These are phyloP conservation scores for Zizania latifolia DNA, from an alignment of 176 grass and related monocot species.

Conservation along the genomic window DNA sequence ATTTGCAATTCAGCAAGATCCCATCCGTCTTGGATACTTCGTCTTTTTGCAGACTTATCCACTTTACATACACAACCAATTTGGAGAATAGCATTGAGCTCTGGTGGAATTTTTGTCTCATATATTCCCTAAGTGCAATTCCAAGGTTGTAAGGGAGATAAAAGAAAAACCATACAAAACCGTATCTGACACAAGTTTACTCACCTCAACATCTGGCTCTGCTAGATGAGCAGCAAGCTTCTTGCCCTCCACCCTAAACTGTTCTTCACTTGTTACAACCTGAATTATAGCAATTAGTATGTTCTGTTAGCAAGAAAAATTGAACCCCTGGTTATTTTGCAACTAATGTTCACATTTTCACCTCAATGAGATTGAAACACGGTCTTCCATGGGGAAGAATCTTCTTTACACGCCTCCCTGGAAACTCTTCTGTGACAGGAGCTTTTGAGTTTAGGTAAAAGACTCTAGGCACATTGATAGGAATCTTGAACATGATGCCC, in stretches of 20 bases:
- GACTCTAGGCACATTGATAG: constrained; percentile 64
- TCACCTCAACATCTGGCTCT: constrained; percentile 91
- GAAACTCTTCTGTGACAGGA: constrained; percentile 74
- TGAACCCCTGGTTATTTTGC: constrained; percentile 10
- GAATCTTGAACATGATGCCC: constrained; percentile 87
- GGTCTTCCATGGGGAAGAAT: constrained; percentile 93
- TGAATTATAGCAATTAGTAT: constrained; percentile 34
- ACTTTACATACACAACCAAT: constrained; percentile 96
- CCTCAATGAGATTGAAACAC: constrained; percentile 91
- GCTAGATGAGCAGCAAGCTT: constrained; percentile 84
- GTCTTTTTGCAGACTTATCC: constrained; percentile 58
- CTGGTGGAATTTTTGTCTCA: constrained; percentile 72
- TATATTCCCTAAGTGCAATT: constrained; percentile 74
- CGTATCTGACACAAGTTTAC: constrained; percentile 1
- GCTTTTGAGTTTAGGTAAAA: constrained; percentile 91
- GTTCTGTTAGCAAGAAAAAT: constrained; percentile 11
- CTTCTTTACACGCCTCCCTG: constrained; percentile 87
- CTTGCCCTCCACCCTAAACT: constrained; percentile 79
- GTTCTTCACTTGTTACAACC: constrained; percentile 88
- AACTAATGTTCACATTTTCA: constrained; percentile 31
- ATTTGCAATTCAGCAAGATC: constrained; percentile 77
- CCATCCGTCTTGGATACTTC: constrained; percentile 84
- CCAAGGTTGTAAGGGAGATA: constrained; percentile 13
- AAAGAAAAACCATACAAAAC: constrained; percentile 3
- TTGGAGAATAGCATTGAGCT: constrained; percentile 74